Percentiles rank a stretch among this genome's conserved stretches.
Evolutionary conservation across 306 rosid species (phyloP).

Genomic region (Echinosophora koreensis): DNA sequence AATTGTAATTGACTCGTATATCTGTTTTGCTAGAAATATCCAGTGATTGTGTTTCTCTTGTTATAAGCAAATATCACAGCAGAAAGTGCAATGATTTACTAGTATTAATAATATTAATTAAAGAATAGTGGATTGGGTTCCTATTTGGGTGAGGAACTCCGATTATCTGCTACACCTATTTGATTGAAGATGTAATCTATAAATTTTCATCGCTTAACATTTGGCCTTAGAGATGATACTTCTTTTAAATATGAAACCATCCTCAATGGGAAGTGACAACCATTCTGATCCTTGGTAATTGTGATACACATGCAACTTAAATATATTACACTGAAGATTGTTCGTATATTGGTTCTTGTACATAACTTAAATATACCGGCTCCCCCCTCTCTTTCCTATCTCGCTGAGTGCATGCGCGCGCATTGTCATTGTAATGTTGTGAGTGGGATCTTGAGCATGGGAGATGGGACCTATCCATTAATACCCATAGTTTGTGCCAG

Average conservation of each 20-base stretch:
- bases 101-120: background rate
- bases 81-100: background rate
- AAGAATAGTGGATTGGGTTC: background rate
- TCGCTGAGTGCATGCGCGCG: background rate
- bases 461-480: background rate
- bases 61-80: background rate
- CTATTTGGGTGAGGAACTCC: background rate
- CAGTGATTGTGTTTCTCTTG: background rate
- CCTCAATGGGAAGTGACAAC: no score
- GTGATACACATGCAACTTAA: no score
- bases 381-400: background rate
- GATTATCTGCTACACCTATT: background rate
- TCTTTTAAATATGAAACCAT: no score
- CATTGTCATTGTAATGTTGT: background rate
- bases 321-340: no score
- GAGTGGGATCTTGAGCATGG: slow-evolving; percentile 5
- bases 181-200: no score
- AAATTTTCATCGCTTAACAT: background rate
- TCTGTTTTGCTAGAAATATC: background rate
- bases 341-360: no score
- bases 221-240: background rate
- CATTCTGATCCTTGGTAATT: no score
- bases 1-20: background rate
- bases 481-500: background rate
- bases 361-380: background rate